Conservation (phyloP, 208 protist genomes). For the Willaertia magna region DNA sequence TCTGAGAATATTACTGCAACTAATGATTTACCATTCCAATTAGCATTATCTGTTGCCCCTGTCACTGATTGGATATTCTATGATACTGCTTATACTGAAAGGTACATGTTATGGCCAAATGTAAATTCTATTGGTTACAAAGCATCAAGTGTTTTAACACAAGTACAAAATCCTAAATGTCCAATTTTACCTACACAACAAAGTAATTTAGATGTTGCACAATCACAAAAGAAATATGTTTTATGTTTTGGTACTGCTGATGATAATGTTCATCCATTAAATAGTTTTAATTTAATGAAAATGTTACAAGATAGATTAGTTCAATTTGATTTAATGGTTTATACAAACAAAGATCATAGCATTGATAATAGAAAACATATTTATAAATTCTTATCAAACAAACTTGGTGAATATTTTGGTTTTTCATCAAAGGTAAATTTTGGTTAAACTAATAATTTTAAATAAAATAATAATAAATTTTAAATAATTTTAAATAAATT, state of each 20-base stretch:
- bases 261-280: constrained; percentile 16
- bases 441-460: too few species aligned
- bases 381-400: background rate
- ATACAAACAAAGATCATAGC: background rate
- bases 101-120: constrained; percentile 11
- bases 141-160: background rate
- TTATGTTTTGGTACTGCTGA: constrained; percentile 4
- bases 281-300: constrained; percentile 1
- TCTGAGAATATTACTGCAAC: background rate
- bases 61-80: constrained; percentile 19
- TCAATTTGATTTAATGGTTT: background rate
- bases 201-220: background rate
- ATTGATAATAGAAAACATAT: constrained; percentile 7
- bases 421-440: too few species aligned
- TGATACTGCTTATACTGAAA: constrained; percentile 16
- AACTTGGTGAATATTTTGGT: too few species aligned
- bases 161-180: background rate
- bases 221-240: background rate
- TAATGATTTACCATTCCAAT: background rate
- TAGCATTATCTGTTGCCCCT: background rate
- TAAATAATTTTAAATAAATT: too few species aligned
- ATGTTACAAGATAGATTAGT: background rate
- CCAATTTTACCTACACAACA: background rate
- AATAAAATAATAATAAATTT: too few species aligned
- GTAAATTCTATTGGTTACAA: constrained; percentile 11